Evolutionary conservation across 1,139 yeast genomes (phyloP).

Genomic region (Yamadazyma membranifaciens): DNA sequence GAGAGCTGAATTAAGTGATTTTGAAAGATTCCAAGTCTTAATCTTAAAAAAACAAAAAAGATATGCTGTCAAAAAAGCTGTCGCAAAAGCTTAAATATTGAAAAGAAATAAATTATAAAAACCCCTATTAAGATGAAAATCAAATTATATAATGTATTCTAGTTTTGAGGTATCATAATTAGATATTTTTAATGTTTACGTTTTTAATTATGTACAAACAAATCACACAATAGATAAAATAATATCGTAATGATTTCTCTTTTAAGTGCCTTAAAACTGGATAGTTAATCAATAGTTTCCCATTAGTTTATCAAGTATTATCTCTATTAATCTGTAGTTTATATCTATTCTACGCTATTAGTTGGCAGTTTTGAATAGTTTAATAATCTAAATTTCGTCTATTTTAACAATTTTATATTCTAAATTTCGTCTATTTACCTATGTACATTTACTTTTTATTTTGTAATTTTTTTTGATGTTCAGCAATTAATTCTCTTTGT

Average conservation of each 20-base stretch:
- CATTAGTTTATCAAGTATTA: no score
- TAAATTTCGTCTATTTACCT: slow-evolving; percentile 3
- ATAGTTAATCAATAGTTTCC: no score
- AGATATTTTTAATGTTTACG: slow-evolving; percentile 35
- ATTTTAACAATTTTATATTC: no score
- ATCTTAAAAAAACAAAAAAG: slow-evolving; percentile 97
- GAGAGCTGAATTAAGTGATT: slow-evolving; percentile 91
- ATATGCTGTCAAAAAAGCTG: slow-evolving; percentile 82
- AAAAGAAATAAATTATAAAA: slow-evolving; percentile 15
- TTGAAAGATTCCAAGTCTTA: slow-evolving; percentile 99
- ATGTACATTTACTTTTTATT: slow-evolving; percentile 20
- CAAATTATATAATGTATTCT: slow-evolving; percentile 29
- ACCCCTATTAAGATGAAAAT: slow-evolving; percentile 3
- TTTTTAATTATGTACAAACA: slow-evolving; percentile 19
- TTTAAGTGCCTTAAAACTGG: no score
- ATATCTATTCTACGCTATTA: no score
- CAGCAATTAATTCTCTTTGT: slow-evolving; percentile 87
- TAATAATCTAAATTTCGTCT: no score
- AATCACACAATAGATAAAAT: slow-evolving; percentile 16
- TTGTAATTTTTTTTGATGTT: slow-evolving; percentile 50
- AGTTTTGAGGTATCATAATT: slow-evolving; percentile 32
- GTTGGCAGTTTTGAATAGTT: no score
- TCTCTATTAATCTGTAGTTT: no score
- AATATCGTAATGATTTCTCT: slow-evolving; percentile 11
- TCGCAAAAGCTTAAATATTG: slow-evolving; percentile 73